phyloP scores from a whole-genome alignment of 2,329 filamentous ascomycete species.

The Gremmenia infestans region DNA sequence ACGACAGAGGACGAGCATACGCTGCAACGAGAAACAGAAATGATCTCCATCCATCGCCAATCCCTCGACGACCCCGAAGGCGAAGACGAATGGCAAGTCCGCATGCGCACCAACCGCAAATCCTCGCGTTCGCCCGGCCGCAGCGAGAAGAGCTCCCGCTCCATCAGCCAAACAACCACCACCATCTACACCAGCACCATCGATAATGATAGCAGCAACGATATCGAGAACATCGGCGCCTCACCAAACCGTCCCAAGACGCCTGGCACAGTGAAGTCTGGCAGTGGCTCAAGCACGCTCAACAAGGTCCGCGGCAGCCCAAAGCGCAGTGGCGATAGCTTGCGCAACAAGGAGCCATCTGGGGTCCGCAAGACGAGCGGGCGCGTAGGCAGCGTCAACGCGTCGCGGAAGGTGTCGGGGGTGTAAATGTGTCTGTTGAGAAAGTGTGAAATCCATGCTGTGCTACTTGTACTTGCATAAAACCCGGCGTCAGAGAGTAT shows the following conservation, averaged over 20 bases:
- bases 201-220: slow-evolving; percentile 64
- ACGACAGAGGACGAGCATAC: slow-evolving; percentile 46
- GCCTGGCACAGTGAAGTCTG: slow-evolving; percentile 51
- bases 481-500: slow-evolving; percentile 16
- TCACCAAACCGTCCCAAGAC: slow-evolving; percentile 40
- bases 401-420: slow-evolving; percentile 30
- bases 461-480: slow-evolving; percentile 26
- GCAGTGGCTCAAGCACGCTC: slow-evolving; percentile 42
- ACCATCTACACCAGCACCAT: slow-evolving; percentile 60
- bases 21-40: slow-evolving; percentile 51
- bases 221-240: slow-evolving; percentile 64
- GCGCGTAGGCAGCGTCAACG: slow-evolving; percentile 54
- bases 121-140: slow-evolving; percentile 57
- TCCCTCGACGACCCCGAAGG: slow-evolving; percentile 72
- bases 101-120: slow-evolving; percentile 65
- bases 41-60: slow-evolving; percentile 55
- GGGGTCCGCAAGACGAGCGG: slow-evolving; percentile 62
- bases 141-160: slow-evolving; percentile 63
- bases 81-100: slow-evolving; percentile 63
- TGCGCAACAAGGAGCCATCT: slow-evolving; percentile 47
- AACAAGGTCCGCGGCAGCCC: slow-evolving; percentile 59
- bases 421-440: slow-evolving; percentile 18
- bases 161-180: slow-evolving; percentile 70
- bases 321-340: slow-evolving; percentile 46
- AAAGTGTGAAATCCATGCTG: slow-evolving; percentile 8